Conservation (phyloP, 768 basidiomycete genomes). For the Pisolithus albus region DNA sequence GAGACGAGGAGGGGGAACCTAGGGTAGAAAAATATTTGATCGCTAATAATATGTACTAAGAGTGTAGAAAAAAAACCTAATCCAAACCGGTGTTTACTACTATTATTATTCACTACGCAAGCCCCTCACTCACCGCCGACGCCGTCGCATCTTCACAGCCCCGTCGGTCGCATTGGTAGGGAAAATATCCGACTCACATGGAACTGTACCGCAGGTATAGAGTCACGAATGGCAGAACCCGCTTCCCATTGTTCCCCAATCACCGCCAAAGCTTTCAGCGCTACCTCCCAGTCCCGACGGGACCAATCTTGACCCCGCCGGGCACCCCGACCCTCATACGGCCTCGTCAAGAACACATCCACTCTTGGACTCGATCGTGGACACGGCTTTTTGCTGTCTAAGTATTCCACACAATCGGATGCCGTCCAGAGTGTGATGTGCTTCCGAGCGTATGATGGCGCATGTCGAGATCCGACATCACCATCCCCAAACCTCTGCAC, state of each 20-base stretch:
- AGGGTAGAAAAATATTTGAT: too few relatives aligned
- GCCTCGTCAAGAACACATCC: conserved; percentile 45
- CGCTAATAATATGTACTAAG: not conserved
- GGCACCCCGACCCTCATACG: conserved; percentile 43
- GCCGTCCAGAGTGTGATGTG: conserved; percentile 46
- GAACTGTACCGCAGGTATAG: conserved; percentile 40
- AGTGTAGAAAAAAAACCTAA: not conserved
- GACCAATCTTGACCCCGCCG: conserved; percentile 75
- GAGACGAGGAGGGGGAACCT: not conserved
- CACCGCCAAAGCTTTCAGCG: conserved; percentile 37
- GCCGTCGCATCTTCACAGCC: conserved; percentile 12
- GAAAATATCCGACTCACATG: conserved; percentile 46
- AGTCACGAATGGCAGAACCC: conserved; percentile 44
- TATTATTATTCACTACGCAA: too few relatives aligned
- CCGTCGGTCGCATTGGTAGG: conserved; percentile 38
- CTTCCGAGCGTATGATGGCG: conserved; percentile 43
- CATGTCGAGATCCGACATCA: conserved; percentile 43
- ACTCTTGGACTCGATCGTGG: conserved; percentile 37
- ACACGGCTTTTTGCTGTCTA: conserved; percentile 35
- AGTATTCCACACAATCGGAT: conserved; percentile 51
- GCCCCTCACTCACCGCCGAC: not conserved
- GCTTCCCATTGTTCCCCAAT: conserved; percentile 52
- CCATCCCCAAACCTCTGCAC: conserved; percentile 32
- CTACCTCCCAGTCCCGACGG: conserved; percentile 56
- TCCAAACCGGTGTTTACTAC: not conserved